Conservation (phyloP, 441 rosid species). For the Theobroma grandiflorum region DNA sequence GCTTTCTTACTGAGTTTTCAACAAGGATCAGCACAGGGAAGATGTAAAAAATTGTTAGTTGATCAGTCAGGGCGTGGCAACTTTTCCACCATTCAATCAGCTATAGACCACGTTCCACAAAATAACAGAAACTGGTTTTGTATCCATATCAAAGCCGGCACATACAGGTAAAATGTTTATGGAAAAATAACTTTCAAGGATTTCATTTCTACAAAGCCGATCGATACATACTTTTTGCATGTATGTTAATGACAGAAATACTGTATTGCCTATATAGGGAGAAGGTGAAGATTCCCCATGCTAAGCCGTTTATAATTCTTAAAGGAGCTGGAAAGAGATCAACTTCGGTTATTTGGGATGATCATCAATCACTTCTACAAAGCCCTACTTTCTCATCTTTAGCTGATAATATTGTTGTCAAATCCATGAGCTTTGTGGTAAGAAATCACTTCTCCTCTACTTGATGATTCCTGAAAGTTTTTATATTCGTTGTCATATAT, state of each 20-base stretch:
- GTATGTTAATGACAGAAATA: background rate
- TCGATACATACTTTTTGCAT: background rate
- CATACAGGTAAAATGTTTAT: conserved; percentile 55
- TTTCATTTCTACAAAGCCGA: background rate
- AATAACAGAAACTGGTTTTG: conserved; percentile 62
- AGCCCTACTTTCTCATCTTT: conserved; percentile 69
- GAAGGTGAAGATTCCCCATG: conserved; percentile 71
- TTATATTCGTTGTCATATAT: background rate
- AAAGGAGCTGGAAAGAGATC: conserved; percentile 60
- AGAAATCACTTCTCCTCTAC: background rate
- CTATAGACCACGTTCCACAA: conserved; percentile 66
- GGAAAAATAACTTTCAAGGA: background rate
- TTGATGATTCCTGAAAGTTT: background rate
- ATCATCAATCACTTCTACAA: conserved; percentile 44
- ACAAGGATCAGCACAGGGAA: background rate
- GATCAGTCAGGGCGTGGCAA: conserved; percentile 62
- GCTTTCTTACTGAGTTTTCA: conserved; percentile 28
- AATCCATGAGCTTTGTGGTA: conserved; percentile 69
- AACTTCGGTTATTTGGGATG: conserved; percentile 73
- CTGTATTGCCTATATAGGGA: conserved; percentile 50
- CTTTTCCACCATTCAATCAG: conserved; percentile 68
- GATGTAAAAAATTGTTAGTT: conserved; percentile 33
- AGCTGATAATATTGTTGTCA: conserved; percentile 67
- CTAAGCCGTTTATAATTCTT: conserved; percentile 66
- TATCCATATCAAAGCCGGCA: conserved; percentile 59